phyloP scores from a whole-genome alignment of 192 early-diverging fungal species.

The Spizellomyces punctatus region DNA sequence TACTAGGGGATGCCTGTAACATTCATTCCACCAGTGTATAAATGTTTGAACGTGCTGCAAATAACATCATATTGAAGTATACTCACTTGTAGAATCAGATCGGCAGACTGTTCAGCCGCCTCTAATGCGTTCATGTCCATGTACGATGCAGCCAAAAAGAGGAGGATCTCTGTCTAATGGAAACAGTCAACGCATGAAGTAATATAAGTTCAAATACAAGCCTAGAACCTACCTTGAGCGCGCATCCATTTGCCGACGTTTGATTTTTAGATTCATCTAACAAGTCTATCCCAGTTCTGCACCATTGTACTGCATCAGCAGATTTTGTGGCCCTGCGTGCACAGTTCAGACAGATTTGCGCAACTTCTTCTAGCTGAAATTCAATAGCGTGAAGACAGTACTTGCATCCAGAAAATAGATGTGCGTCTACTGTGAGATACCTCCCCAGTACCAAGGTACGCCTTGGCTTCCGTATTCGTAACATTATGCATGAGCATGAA shows the following conservation, averaged over 20 bases:
- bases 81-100: constrained; percentile 12
- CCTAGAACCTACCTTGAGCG: constrained; percentile 7
- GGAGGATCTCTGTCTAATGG: constrained; percentile 6
- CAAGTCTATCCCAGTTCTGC: constrained; percentile 12
- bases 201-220: background rate
- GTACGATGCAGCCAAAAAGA: constrained; percentile 14
- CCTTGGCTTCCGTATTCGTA: background rate
- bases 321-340: constrained; percentile 4
- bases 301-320: constrained; percentile 25
- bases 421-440: background rate
- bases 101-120: constrained; percentile 10
- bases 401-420: background rate
- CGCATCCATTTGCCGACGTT: background rate
- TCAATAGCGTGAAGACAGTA: background rate
- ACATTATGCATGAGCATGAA: constrained; percentile 28
- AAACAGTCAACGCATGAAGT: background rate
- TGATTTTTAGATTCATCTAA: background rate
- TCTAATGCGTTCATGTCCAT: constrained; percentile 9
- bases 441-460: background rate
- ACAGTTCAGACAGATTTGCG: constrained; percentile 20
- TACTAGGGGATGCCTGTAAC: too few species aligned
- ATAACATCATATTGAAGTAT: too few species aligned
- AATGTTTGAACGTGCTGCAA: too few species aligned
- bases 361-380: background rate
- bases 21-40: too few species aligned